Percentiles rank a stretch among this genome's conserved stretches.
phyloP scores from a whole-genome alignment of 345 rosid species.

The Hirschfeldia incana region DNA sequence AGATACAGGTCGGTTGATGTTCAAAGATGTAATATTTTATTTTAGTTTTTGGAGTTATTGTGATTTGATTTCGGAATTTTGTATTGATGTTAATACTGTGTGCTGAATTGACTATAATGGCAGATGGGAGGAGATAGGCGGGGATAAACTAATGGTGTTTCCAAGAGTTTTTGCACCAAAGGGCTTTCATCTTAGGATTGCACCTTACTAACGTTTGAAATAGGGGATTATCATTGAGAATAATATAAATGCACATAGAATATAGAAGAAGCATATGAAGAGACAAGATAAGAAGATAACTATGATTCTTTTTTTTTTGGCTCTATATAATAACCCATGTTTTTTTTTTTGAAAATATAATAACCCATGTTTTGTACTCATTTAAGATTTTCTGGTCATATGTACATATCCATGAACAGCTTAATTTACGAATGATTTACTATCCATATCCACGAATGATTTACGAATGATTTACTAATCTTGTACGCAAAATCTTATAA shows the following conservation, averaged over 20 bases:
- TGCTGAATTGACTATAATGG: slow-evolving; percentile 9
- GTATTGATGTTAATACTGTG: neutral
- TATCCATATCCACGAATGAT: too few relatives aligned
- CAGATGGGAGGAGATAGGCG: slow-evolving; percentile 92
- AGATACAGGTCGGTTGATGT: slow-evolving; percentile 59
- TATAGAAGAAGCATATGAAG: slow-evolving; percentile 6
- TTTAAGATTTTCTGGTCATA: neutral
- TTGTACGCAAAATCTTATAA: too few relatives aligned
- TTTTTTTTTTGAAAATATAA: too few relatives aligned
- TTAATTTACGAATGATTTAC: too few relatives aligned
- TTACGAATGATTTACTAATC: too few relatives aligned
- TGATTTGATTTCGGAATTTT: neutral
- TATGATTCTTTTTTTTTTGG: neutral
- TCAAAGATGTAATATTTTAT: neutral
- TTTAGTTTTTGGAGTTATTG: neutral
- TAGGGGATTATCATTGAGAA: slow-evolving; percentile 4
- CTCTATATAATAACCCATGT: neutral
- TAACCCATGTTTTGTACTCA: neutral
- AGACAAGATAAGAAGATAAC: neutral
- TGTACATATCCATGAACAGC: neutral
- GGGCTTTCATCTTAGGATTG: slow-evolving; percentile 71
- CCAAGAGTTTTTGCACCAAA: slow-evolving; percentile 96
- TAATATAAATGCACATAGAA: slow-evolving; percentile 15
- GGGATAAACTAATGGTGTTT: slow-evolving; percentile 67
- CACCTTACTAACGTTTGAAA: slow-evolving; percentile 34